A percentile compares a stretch with the other conserved stretches of the same genome.
These are phyloP conservation scores for Helminthosporium solani DNA, from an alignment of 2,329 filamentous ascomycete species.

Conservation along the genomic window DNA sequence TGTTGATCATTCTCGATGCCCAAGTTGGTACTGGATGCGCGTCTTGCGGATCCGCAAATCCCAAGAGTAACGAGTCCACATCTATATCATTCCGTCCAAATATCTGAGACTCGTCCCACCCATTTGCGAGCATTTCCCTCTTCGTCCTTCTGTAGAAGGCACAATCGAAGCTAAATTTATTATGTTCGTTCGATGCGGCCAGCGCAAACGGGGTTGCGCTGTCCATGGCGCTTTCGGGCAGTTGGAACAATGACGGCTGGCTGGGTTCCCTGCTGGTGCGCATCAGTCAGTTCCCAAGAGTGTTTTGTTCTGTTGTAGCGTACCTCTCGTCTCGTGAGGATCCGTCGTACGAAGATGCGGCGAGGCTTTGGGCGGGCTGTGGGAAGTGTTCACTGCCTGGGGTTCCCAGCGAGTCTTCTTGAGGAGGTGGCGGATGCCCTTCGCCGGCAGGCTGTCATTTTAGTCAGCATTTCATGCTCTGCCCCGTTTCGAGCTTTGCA, in stretches of 20 bases:
- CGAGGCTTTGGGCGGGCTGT: slow-evolving; percentile 22
- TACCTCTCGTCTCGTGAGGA: slow-evolving; percentile 39
- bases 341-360: slow-evolving; percentile 34
- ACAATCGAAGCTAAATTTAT: slow-evolving; percentile 39
- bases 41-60: slow-evolving; percentile 36
- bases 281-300: slow-evolving; percentile 17
- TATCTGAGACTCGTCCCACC: slow-evolving; percentile 34
- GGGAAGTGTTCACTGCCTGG: slow-evolving; percentile 29
- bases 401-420: slow-evolving; percentile 30
- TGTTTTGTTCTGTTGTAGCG: slow-evolving; percentile 4
- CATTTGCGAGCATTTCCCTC: slow-evolving; percentile 33
- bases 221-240: slow-evolving; percentile 21
- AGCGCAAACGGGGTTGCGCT: slow-evolving; percentile 21
- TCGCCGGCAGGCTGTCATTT: slow-evolving; percentile 23
- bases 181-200: slow-evolving; percentile 18
- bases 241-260: slow-evolving; percentile 30
- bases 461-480: slow-evolving; percentile 11
- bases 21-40: slow-evolving; percentile 36
- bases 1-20: slow-evolving; percentile 35
- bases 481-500: neutral
- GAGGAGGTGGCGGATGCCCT: slow-evolving; percentile 19
- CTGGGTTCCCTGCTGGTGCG: slow-evolving; percentile 34
- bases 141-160: slow-evolving; percentile 35
- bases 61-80: slow-evolving; percentile 37
- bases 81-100: slow-evolving; percentile 38